Evolutionary conservation across 1,284 basidiomycete species (phyloP), one percentile per base, ranked within the genome.

Genomic region (Schizophyllum amplum): DNA sequence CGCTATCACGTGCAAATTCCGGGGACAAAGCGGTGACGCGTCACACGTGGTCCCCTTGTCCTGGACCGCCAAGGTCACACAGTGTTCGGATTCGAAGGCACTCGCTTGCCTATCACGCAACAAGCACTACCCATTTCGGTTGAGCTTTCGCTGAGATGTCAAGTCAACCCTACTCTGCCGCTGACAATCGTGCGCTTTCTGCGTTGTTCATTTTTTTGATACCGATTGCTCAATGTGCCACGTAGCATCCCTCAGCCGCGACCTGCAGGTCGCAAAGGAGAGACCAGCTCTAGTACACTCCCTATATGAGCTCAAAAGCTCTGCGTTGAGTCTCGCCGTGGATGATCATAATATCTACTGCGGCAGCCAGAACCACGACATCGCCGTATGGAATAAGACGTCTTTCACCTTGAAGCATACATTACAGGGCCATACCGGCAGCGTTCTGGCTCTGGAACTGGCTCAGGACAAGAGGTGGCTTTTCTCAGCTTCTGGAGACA

Each of bases 401-500:
- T 81, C 85, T 0, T 85, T 91, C 59, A 79, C 80, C 11, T 76
- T 90, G 20, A 83, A 84, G 64, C 80, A 81, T n/a, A 82, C 83
- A 5, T 75, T 95, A n/a, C 73, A 79, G 15, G 95, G 94, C 0
- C 95, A 98, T 65, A 86, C 86, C 0, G 91, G 88, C 7, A 91
- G 89, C 57, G 87, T 98, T 0, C 78, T 98, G 15, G 87, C 87
- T 2, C 76, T 98, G 26, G 86, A 91, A 63, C 80, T 92, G 57
- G 88, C 89, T 2, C 71, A 81, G 50, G 87, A 90, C 54, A 84
- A 82, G 63, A 75, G 80, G 47, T 96, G 94, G 93, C 71, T 96
- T 22, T 89, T 97, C 65, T 93, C 90, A 62, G 86, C 91, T 9
- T 89, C 87, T 48, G 92, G 90, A 24, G 92, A 94, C 60, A 90